A percentile compares a stretch with the other conserved stretches of the same genome.
phyloP scores from a whole-genome alignment of 2,329 filamentous ascomycete species.

The Fusarium verrucosum region DNA sequence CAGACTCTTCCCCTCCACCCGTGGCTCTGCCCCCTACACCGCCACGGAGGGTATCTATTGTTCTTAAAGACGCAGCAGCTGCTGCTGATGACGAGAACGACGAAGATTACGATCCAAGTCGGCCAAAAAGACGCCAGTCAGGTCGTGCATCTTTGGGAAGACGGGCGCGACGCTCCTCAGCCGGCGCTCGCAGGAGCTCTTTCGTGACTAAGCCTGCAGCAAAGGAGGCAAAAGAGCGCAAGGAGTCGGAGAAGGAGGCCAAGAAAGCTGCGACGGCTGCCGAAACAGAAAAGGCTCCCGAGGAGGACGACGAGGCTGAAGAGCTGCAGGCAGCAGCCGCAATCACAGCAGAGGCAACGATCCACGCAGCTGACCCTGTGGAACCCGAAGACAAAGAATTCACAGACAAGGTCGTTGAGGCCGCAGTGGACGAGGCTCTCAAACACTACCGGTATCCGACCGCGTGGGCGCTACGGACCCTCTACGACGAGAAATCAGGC shows the following conservation, averaged over 20 bases:
- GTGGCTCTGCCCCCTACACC: conserved; percentile 39
- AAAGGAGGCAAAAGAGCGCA: conserved; percentile 30
- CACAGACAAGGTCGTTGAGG: conserved; percentile 63
- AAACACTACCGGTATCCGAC: conserved; percentile 67
- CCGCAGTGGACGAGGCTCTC: conserved; percentile 67
- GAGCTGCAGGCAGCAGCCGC: conserved; percentile 6
- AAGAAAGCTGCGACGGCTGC: conserved; percentile 9
- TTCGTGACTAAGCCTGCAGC: conserved; percentile 36
- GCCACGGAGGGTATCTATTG: conserved; percentile 42
- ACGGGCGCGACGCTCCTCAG: conserved; percentile 42
- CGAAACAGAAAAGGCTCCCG: conserved; percentile 17
- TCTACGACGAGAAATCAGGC: conserved; percentile 66
- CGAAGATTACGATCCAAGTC: conserved; percentile 56
- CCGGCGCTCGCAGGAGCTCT: conserved; percentile 35
- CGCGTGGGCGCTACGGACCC: conserved; percentile 67
- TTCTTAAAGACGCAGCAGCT: conserved; percentile 46
- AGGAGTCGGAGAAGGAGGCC: conserved; percentile 19
- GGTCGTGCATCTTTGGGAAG: conserved; percentile 47
- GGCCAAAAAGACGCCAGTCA: conserved; percentile 48
- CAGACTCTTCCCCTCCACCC: conserved; percentile 38
- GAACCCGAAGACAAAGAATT: conserved; percentile 54
- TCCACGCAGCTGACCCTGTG: conserved; percentile 26
- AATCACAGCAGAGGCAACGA: conserved; percentile 30
- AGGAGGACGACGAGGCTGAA: conserved; percentile 17
- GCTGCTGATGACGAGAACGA: conserved; percentile 51